A percentile compares a stretch with the other conserved stretches of the same genome.
Conservation (phyloP, 805 yeast genomes). For the Pichia exigua region DNA sequence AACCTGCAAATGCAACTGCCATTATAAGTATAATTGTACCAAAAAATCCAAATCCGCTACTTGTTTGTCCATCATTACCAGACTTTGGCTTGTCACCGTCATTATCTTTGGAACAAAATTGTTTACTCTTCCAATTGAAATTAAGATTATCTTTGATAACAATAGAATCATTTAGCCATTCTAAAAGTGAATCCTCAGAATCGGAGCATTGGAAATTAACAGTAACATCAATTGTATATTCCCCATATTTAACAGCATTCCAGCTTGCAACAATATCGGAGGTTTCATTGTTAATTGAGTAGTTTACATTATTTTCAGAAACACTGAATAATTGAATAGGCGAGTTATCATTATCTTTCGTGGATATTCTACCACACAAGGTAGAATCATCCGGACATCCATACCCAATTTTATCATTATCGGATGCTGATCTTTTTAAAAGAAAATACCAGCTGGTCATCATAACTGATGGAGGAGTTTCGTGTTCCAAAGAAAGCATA, state of each 20-base stretch:
- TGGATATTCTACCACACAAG: constrained; percentile 65
- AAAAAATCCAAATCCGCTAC: constrained; percentile 69
- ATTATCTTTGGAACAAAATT: constrained; percentile 8
- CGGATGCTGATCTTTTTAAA: constrained; percentile 31
- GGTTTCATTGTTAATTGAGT: constrained; percentile 12
- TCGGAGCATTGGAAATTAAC: constrained; percentile 37
- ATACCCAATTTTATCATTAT: constrained; percentile 26
- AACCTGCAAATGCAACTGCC: constrained; percentile 62
- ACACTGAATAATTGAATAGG: constrained; percentile 40
- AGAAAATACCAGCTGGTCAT: constrained; percentile 62
- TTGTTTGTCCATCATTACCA: constrained; percentile 3
- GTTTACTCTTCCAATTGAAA: constrained; percentile 17
- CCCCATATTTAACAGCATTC: constrained; percentile 65
- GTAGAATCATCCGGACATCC: constrained; percentile 67
- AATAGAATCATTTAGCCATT: constrained; percentile 2
- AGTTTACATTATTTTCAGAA: constrained; percentile 22
- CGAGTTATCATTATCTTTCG: constrained; percentile 38
- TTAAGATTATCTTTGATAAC: not conserved
- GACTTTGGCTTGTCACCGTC: constrained; percentile 16
- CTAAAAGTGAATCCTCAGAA: constrained; percentile 17
- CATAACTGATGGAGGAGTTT: constrained; percentile 76
- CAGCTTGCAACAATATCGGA: constrained; percentile 32
- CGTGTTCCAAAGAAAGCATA: constrained; percentile 30
- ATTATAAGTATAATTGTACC: constrained; percentile 72
- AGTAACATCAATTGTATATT: constrained; percentile 33